A percentile compares a stretch with the other conserved stretches of the same genome.
phyloP scores from a whole-genome alignment of 1,284 basidiomycete species.

The Sutorius eximius region DNA sequence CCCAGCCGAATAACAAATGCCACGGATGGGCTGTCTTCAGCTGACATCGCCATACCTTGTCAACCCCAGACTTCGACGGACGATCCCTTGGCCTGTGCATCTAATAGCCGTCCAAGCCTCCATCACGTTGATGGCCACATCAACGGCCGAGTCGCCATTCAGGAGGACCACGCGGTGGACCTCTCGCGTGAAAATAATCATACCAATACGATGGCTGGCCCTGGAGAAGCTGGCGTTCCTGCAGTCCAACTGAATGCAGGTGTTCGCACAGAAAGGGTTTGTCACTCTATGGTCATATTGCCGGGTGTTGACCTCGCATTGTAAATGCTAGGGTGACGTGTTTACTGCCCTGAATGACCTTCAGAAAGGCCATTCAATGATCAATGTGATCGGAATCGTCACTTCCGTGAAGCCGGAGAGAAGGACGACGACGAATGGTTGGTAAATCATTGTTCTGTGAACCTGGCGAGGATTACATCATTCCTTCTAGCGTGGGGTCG shows the following conservation, averaged over 20 bases:
- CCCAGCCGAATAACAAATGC: background rate
- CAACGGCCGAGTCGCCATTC: background rate
- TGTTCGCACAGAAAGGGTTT: conserved; percentile 30
- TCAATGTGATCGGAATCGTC: conserved; percentile 37
- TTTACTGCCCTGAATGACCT: conserved; percentile 30
- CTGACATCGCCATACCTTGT: background rate
- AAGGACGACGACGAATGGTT: conserved; percentile 31
- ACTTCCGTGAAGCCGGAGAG: conserved; percentile 7
- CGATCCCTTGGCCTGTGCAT: background rate
- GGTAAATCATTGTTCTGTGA: conserved; percentile 4
- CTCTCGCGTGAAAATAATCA: background rate
- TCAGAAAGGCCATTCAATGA: conserved; percentile 11
- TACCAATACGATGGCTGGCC: background rate
- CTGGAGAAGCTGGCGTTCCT: background rate
- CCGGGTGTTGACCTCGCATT: background rate
- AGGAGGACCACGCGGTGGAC: background rate
- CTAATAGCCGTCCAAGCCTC: background rate
- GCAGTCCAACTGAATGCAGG: conserved; percentile 17
- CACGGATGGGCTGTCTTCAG: background rate
- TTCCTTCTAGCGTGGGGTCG: conserved; percentile 30
- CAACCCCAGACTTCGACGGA: background rate
- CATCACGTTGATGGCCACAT: background rate
- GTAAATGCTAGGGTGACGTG: conserved; percentile 28
- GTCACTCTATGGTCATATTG: background rate
- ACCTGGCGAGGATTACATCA: background rate